Conservation (phyloP, 805 yeast genomes). For the Clavispora fructus region DNA sequence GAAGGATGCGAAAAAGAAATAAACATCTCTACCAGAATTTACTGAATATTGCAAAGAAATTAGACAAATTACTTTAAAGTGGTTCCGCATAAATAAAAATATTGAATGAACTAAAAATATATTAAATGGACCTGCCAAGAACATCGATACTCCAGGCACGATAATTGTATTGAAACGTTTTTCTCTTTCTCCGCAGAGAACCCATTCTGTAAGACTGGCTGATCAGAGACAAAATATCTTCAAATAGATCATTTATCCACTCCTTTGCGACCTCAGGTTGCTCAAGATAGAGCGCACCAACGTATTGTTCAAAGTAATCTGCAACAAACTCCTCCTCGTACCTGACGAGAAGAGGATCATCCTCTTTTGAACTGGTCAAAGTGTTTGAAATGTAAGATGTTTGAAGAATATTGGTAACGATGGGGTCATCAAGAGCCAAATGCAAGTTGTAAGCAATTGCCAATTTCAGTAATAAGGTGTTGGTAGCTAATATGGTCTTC, state of each 20-base stretch:
- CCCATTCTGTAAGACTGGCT: conserved; percentile 10
- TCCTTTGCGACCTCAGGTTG: conserved; percentile 31
- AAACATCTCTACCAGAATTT: not conserved
- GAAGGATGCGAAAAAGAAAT: conserved; percentile 22
- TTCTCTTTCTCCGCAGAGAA: conserved; percentile 4
- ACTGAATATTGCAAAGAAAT: no score
- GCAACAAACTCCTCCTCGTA: conserved; percentile 40
- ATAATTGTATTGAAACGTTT: conserved; percentile 15
- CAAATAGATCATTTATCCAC: conserved; percentile 30
- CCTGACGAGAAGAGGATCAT: conserved; percentile 4
- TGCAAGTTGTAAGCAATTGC: conserved; percentile 33
- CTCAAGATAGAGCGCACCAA: conserved; percentile 37
- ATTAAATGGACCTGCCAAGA: conserved; percentile 23
- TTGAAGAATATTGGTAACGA: conserved; percentile 18
- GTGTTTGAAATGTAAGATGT: conserved; percentile 25
- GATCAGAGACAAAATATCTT: conserved; percentile 26
- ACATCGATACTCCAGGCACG: conserved; percentile 29
- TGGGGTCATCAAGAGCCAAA: conserved; percentile 27
- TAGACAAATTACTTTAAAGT: no score
- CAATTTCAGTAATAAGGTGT: conserved; percentile 32
- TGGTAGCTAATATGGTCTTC: conserved; percentile 37
- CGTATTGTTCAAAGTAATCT: conserved; percentile 38
- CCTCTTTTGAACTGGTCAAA: not conserved
- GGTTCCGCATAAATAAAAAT: no score
- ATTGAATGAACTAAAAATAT: not conserved